Percentiles rank a stretch among this genome's conserved stretches.
These are phyloP conservation scores for Aphanomyces euteiches DNA, from an alignment of 352 stramenopile species.

Conservation along the genomic window DNA sequence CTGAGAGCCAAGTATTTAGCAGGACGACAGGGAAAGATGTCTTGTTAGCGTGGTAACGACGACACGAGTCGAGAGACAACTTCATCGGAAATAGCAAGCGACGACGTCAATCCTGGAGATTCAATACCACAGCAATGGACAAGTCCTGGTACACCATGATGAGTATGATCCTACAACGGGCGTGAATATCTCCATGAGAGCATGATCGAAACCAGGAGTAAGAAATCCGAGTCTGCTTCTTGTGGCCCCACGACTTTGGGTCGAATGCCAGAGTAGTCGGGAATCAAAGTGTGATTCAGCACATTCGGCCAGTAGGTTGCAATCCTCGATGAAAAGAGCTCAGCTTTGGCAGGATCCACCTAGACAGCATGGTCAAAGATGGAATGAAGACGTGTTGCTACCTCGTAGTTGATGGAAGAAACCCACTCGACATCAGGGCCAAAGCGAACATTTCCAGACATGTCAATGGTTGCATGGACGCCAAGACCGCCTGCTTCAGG, in stretches of 20 bases:
- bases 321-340: conserved; percentile 63
- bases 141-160: conserved; percentile 79
- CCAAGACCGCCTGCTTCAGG: conserved; percentile 92
- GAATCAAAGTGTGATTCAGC: conserved; percentile 62
- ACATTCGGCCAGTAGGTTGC: conserved; percentile 92
- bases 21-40: not conserved
- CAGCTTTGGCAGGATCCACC: conserved; percentile 56
- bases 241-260: conserved; percentile 88
- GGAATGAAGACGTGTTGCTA: conserved; percentile 29
- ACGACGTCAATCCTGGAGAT: conserved; percentile 91
- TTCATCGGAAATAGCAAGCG: conserved; percentile 77
- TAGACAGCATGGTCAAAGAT: conserved; percentile 25
- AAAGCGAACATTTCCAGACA: conserved; percentile 91
- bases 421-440: conserved; percentile 97
- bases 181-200: not conserved
- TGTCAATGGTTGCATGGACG: conserved; percentile 94
- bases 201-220: conserved; percentile 53
- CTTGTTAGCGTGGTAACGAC: no score
- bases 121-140: conserved; percentile 95
- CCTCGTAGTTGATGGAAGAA: conserved; percentile 78
- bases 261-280: conserved; percentile 95
- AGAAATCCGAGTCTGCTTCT: conserved; percentile 84
- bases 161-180: conserved; percentile 39
- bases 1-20: not conserved
- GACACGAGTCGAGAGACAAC: conserved; percentile 37